Evolutionary conservation across 169 alveolate genomes (phyloP).

Genomic region (Plasmodium ovale): DNA sequence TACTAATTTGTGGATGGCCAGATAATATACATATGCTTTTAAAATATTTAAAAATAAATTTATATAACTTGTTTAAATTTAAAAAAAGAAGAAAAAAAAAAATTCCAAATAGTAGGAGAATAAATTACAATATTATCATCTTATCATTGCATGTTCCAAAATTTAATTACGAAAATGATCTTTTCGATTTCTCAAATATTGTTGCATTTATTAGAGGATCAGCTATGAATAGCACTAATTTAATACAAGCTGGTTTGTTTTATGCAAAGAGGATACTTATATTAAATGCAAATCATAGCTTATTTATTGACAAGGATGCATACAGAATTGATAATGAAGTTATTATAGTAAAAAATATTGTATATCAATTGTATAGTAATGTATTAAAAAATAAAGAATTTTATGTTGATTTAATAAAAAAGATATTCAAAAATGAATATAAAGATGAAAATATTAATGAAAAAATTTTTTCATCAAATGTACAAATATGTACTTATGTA

Average conservation of each 20-base stretch:
- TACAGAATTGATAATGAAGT: conserved; percentile 65
- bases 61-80: background rate
- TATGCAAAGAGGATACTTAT: conserved; percentile 68
- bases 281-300: conserved; percentile 60
- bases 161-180: conserved; percentile 73
- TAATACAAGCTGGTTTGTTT: conserved; percentile 80
- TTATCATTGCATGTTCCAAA: conserved; percentile 79
- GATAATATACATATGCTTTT: conserved; percentile 78
- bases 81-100: background rate
- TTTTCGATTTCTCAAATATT: conserved; percentile 58
- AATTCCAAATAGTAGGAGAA: background rate
- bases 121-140: conserved; percentile 64
- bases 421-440: conserved; percentile 4
- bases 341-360: conserved; percentile 53
- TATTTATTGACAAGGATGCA: conserved; percentile 70
- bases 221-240: conserved; percentile 76
- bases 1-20: conserved; percentile 86
- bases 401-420: conserved; percentile 57
- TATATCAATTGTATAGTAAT: conserved; percentile 46
- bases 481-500: background rate
- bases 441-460: conserved; percentile 20
- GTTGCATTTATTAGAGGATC: conserved; percentile 85
- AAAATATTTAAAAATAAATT: conserved; percentile 59
- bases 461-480: conserved; percentile 43
- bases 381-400: conserved; percentile 54